These are phyloP conservation scores for Claviceps paspali DNA, from an alignment of 2,329 filamentous ascomycete species.

Conservation along the genomic window DNA sequence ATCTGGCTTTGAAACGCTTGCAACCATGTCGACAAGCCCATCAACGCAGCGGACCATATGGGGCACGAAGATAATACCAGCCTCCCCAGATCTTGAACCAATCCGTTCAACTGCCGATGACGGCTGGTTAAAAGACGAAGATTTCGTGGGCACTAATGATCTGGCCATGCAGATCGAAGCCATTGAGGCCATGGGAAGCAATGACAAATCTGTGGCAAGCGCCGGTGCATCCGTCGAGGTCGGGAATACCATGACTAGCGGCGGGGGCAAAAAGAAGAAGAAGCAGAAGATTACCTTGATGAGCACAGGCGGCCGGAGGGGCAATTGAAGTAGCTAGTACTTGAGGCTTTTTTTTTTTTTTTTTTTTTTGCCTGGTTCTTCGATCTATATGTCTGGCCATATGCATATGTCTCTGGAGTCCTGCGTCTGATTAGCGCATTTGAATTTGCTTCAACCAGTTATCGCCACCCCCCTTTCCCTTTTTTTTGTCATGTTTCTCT, in stretches of 20 bases:
- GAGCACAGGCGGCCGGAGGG: constrained; percentile 46
- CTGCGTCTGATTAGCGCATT: no score
- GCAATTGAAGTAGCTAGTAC: constrained; percentile 15
- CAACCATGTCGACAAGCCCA: constrained; percentile 69
- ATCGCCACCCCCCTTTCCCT: no score
- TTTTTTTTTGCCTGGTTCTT: not conserved
- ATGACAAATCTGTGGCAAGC: constrained; percentile 8
- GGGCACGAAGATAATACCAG: constrained; percentile 63
- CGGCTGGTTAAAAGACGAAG: constrained; percentile 75
- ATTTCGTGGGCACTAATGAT: constrained; percentile 50
- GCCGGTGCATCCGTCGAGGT: constrained; percentile 5
- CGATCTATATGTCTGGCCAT: not conserved
- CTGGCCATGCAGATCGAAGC: constrained; percentile 44
- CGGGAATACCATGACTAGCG: constrained; percentile 12
- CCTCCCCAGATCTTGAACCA: constrained; percentile 38
- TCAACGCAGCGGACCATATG: constrained; percentile 68
- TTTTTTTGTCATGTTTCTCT: no score
- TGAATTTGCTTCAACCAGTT: no score
- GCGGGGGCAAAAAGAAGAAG: constrained; percentile 46
- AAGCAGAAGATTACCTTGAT: constrained; percentile 59
- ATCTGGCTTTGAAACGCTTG: constrained; percentile 51
- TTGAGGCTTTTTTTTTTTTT: not conserved
- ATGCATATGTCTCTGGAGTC: no score
- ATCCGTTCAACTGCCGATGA: constrained; percentile 38
- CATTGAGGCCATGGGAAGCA: constrained; percentile 24